Evolutionary conservation across 2,329 filamentous ascomycete species (phyloP), one percentile per base, ranked within the genome.

Genomic region (Diaporthe longicolla): DNA sequence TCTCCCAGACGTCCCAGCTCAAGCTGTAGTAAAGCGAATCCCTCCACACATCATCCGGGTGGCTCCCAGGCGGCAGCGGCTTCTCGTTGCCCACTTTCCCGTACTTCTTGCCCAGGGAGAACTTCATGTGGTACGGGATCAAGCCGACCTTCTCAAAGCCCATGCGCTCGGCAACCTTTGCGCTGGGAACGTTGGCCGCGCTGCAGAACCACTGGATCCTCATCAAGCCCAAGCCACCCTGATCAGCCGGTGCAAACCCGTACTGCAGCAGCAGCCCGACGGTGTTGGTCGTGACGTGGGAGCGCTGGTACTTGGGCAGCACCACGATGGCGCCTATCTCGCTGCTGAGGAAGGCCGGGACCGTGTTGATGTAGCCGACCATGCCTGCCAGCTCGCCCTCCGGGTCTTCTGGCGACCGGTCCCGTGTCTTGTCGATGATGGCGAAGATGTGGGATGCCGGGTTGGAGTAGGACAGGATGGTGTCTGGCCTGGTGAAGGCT

Each of bases 321-420:
- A 80, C 79, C 35, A 81, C 76, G 48, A 86, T 81, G 58, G 80
- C 80, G 17, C 84, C 84, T 10, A 82, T 79, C 73, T 82, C 80
- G 19, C 78, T 79, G 70, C 75, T 77, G 2, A 77, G 73, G 50
- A 78, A 66, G 1, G 40, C 40, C 11, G 57, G 26, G 17, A 77
- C 78, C 21, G 78, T 79, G 68, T 76, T 72, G 32, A 80, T 76
- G 72, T 79, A 81, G 52, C 76, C 72, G 43, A 81, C 77, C 52
- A 79, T 76, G n/a, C 81, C 80, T 1, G 80, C 80, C 8, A 81
- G 73, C 48, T 76, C 78, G n/a, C 79, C 80, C 13, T 80, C 79
- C 11, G 76, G 73, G 71, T 81, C 80, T 54, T 78, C 78, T 32
- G 73, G 43, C 4, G 78, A 78, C 19, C 78, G 35, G 4, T 77